Conservation (phyloP, 495 filamentous ascomycete species). For the Jackrogersella multiformis region DNA sequence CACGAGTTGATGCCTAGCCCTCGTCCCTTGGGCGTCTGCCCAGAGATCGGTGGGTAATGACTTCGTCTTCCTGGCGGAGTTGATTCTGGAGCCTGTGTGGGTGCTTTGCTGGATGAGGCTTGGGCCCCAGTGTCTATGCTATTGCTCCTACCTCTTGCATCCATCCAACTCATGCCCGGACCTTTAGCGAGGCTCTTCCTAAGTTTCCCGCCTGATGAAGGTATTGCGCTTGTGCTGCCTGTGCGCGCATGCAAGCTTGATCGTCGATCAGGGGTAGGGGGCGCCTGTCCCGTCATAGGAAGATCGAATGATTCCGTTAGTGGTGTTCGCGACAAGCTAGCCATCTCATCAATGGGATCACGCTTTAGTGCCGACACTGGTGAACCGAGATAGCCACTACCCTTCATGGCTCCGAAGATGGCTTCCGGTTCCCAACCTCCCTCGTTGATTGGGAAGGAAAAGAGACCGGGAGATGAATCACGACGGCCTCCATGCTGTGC, state of each 20-base stretch:
- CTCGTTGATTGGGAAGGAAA: conserved; percentile 52
- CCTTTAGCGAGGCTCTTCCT: conserved; percentile 41
- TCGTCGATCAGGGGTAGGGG: conserved; percentile 53
- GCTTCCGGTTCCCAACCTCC: conserved; percentile 53
- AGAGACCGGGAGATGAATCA: conserved; percentile 55
- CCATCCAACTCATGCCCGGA: conserved; percentile 12
- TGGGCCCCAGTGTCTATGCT: conserved; percentile 47
- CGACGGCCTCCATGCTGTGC: conserved; percentile 31
- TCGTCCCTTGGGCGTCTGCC: conserved; percentile 48
- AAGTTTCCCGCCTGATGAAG: conserved; percentile 36
- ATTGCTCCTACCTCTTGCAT: conserved; percentile 49
- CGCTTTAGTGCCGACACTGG: conserved; percentile 47
- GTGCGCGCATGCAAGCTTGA: conserved; percentile 56
- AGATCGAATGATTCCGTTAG: conserved; percentile 41
- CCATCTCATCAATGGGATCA: conserved; percentile 50
- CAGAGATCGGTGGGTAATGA: conserved; percentile 58
- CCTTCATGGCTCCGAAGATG: conserved; percentile 54
- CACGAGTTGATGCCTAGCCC: conserved; percentile 48
- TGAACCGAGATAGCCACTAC: conserved; percentile 47
- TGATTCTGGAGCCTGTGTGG: conserved; percentile 9
- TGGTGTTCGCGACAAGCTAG: conserved; percentile 45
- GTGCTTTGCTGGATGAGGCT: neutral
- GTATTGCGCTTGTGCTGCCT: conserved; percentile 34
- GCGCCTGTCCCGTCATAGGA: conserved; percentile 30
- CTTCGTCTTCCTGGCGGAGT: conserved; percentile 46